Evolutionary conservation across 1,139 yeast species (phyloP), one percentile per base, ranked within the genome.

Genomic region (Candida mesenterica): DNA sequence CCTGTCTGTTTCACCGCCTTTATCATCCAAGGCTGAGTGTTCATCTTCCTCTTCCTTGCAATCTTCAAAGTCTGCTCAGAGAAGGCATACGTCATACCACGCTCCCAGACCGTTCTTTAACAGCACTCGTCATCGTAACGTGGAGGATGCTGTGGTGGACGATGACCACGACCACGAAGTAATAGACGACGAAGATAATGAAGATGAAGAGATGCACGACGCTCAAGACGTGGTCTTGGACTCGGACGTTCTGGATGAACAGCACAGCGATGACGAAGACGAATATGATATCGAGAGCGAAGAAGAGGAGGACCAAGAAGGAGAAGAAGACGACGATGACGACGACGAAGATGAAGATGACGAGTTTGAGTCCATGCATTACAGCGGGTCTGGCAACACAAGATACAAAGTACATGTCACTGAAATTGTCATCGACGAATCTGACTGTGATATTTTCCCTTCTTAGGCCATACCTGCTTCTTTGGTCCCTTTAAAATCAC

Each of bases 401-500:
- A 42, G 58, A 32, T 67, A 71, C 44, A 68, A 61, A 40, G 77
- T 75, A 5, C 71, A 68, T 32, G 81, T 77, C 13, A 72, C 79
- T 14, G 82, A 78, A 36, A 72, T 77, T 13, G 53, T 66, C 3
- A 65, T 76, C 15, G 67, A 68, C 42, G 79, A 72, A 20, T 61
- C 53, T 18, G 51, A 47, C 25, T 35, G 38, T 12, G 48, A 47
- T 32, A 47, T 47, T n/a, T 47, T 47, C 26, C 51, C 51, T n/a
- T n/a, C n/a, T 14, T 27, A 34, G n/a, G 3, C n/a, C n/a, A n/a
- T n/a, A n/a, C n/a, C n/a, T n/a, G n/a, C n/a, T n/a, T n/a, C n/a
- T n/a, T n/a, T n/a, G n/a, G n/a, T n/a, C n/a, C n/a, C n/a, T n/a
- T n/a, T n/a, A n/a, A n/a, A n/a, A n/a, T n/a, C n/a, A n/a, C n/a